Conservation (phyloP, 495 filamentous ascomycete genomes). For the Neurospora tetraspora region DNA sequence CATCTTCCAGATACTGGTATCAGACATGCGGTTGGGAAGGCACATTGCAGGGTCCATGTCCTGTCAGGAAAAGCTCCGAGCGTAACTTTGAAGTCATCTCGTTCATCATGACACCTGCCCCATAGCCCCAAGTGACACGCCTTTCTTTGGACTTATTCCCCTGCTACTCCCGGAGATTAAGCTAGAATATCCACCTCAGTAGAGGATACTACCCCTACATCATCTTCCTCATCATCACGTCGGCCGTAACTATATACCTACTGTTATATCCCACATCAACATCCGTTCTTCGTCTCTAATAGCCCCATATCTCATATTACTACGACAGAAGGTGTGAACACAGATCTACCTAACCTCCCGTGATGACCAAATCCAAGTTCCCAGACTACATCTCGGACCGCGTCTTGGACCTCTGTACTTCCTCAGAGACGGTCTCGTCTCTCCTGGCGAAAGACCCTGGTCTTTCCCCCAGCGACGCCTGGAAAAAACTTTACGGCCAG, state of each 20-base stretch:
- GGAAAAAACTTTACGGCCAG: slow-evolving; percentile 42
- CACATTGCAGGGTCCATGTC: background rate
- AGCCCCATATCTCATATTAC: background rate
- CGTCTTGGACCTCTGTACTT: slow-evolving; percentile 35
- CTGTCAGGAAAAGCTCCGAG: background rate
- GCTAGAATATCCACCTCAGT: background rate
- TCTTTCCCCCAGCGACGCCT: slow-evolving; percentile 41
- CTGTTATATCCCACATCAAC: background rate
- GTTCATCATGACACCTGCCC: background rate
- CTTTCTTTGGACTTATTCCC: background rate
- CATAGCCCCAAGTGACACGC: background rate
- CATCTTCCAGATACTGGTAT: background rate
- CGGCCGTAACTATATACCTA: background rate
- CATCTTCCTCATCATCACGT: background rate
- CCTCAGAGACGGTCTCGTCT: slow-evolving; percentile 43
- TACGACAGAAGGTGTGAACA: background rate
- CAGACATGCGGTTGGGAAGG: background rate
- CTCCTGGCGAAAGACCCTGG: slow-evolving; percentile 40
- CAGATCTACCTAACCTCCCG: background rate
- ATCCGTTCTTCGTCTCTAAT: background rate
- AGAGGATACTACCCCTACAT: background rate
- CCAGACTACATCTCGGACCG: slow-evolving; percentile 12
- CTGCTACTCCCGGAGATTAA: background rate
- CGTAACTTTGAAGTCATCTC: background rate
- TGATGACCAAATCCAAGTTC: background rate